phyloP scores from a whole-genome alignment of 208 protist genomes.

The Jaenimonas drosophilae region DNA sequence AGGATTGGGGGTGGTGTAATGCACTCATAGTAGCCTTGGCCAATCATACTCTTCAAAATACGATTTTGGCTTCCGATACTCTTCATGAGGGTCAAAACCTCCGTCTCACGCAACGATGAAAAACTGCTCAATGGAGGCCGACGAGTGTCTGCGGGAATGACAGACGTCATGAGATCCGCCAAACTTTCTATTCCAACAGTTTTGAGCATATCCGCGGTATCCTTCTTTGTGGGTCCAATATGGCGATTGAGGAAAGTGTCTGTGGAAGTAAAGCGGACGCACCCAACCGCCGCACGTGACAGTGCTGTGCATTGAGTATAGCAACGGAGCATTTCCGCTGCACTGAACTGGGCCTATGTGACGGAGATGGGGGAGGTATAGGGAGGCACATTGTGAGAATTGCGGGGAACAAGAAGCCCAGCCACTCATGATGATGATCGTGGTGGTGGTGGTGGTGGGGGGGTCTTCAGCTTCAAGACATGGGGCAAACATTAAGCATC shows the following conservation, averaged over 20 bases:
- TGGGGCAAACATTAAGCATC: no score
- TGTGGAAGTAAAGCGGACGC: conserved; percentile 35
- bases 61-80: conserved; percentile 70
- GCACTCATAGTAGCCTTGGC: conserved; percentile 91
- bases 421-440: no score
- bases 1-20: conserved; percentile 89
- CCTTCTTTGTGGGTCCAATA: conserved; percentile 72
- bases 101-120: conserved; percentile 54
- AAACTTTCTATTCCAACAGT: conserved; percentile 58
- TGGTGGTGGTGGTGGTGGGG: no score
- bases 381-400: no score
- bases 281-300: no score
- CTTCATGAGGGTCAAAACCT: conserved; percentile 52
- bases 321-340: no score
- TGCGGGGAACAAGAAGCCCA: no score
- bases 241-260: conserved; percentile 90
- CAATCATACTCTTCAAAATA: conserved; percentile 88
- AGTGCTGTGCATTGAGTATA: no score
- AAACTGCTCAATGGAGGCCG: conserved; percentile 34
- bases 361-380: no score
- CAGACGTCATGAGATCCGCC: conserved; percentile 64
- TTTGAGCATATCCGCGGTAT: conserved; percentile 88
- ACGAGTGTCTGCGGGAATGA: conserved; percentile 62
- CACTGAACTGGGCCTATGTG: no score
- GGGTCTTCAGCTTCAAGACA: no score